Evolutionary conservation across 2,329 filamentous ascomycete genomes (phyloP).

Genomic region (Zasmidium angulare): DNA sequence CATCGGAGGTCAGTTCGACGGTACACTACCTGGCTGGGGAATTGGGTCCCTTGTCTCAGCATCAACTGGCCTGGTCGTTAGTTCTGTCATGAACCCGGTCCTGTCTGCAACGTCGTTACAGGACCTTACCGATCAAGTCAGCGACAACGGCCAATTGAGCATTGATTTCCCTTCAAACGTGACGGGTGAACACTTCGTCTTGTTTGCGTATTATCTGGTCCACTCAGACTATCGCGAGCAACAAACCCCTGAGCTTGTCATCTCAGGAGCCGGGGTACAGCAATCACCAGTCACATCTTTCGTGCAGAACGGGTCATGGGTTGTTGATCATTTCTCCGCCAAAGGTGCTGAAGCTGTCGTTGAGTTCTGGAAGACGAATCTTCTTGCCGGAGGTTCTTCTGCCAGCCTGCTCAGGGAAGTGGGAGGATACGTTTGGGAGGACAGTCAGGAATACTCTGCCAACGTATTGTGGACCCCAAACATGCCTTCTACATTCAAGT

Average conservation of each 20-base stretch:
- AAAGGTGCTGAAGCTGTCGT: slow-evolving; percentile 27
- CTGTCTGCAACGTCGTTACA: slow-evolving; percentile 24
- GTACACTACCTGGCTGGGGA: slow-evolving; percentile 41
- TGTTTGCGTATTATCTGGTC: slow-evolving; percentile 35
- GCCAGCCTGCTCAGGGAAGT: slow-evolving; percentile 23
- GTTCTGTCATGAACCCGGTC: slow-evolving; percentile 20
- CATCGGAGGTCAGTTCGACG: slow-evolving; percentile 30
- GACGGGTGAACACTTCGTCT: slow-evolving; percentile 18
- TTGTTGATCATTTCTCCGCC: slow-evolving; percentile 36
- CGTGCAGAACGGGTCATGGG: slow-evolving; percentile 36
- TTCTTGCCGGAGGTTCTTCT: slow-evolving; percentile 28
- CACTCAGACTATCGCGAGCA: slow-evolving; percentile 32
- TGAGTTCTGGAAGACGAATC: slow-evolving; percentile 34
- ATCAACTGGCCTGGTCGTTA: slow-evolving; percentile 16
- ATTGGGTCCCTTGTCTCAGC: slow-evolving; percentile 28
- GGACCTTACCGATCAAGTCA: slow-evolving; percentile 30
- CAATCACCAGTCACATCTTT: slow-evolving; percentile 24
- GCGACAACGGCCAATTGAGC: slow-evolving; percentile 21
- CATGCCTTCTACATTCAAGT: slow-evolving; percentile 24
- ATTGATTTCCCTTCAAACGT: slow-evolving; percentile 22
- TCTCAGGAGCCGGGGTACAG: slow-evolving; percentile 9
- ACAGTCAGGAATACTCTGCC: slow-evolving; percentile 33
- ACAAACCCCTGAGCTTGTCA: slow-evolving; percentile 27
- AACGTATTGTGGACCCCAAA: slow-evolving; percentile 28
- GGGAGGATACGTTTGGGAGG: slow-evolving; percentile 38